Base-by-base conservation (phyloP, 768 basidiomycete species). In the Psilocybe cubensis region DNA sequence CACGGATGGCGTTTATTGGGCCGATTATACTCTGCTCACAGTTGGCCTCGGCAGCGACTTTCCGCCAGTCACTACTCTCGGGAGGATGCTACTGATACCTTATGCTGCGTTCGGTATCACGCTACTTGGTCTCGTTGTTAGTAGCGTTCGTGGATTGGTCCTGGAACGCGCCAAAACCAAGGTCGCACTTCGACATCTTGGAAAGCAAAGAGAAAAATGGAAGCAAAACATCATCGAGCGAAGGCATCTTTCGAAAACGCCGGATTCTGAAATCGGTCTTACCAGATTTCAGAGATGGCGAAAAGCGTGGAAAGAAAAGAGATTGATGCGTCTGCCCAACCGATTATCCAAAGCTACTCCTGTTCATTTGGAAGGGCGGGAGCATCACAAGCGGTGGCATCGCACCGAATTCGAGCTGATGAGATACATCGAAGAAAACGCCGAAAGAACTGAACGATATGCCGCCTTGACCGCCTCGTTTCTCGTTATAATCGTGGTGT, bases 21-120 rank as follows among this genome's bases (percentile, higher is more conserved):
- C 74, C 1, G 74, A 77, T 51, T 79, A 79, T 54, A 76, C 77
- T 1, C 66, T 79, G 12, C 63, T 79, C 29, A 79, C 76, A 0
- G 72, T 78, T 42, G 76, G 77, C 0, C 64, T 79, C 4, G 77
- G 76, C 3, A 66, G 72, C 2, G 76, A 78, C 59, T 77, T 77
- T 46, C 74, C 74, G 3, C 64, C 73, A 0, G 56, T 48, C 10
- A 71, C 62, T 5, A 67, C 68, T 3, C 56, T 63, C 0, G 68
- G 61, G 3, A 57, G 70, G 24, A 71, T 68, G 43, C 57, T 78
- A 1, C 58, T 78, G 18, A 73, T 79, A 2, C 78, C 77, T 0
- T 77, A 74, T 38, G 69, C 74, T 1, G 74, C 73, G 0, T 57
- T 72, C 23, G 78, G 78, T 0, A 73, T 77, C 38, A 71, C 65